Base-by-base conservation (phyloP, 2,329 filamentous ascomycete species). In the Lachnellula cervina region DNA sequence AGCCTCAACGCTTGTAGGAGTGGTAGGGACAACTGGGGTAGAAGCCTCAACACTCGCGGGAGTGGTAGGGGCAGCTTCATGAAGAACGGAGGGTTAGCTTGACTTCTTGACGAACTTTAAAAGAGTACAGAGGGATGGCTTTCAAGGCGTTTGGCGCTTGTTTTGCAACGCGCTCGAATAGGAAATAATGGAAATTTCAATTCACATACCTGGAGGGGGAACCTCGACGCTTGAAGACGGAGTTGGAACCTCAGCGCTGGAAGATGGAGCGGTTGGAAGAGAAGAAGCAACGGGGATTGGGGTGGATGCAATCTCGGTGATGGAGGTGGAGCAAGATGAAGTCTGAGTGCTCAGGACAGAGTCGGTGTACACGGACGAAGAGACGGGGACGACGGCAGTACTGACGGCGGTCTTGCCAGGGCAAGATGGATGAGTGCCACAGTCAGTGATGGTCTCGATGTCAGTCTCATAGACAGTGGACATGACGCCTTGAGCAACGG, bases 371-470 rank as follows among this genome's bases (percentile, higher is more conserved):
- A 32, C 28, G 8, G 28, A 32, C 8, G 28, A 32, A 8, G 28
- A 32, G 28, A 34, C 48, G n/a, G 48, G 16, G 8, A 50, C 44
- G 4, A 16, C 7, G 16, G 46, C 17, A 35, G 46, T 49, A 28
- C 23, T 49, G 40, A 52, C 28, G 11, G 38, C 37, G 5, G 48
- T 46, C 32, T 43, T 47, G 44, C 34, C 28, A 34, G 49, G 45
- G 21, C 37, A 45, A 14, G 21, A 37, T n/a, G 32, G 42, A 46
- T 50, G 40, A 34, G 25, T 25, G 34, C 51, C 51, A 21, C 58
- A 62, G 34, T 44, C 50, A 37, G 52, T 59, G 17, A 51, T 53
- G 35, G 52, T 59, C 13, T 49, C 8, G 23, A 55, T 54, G 44
- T 48, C 37, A 17, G 54, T 54, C 28, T 54, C 48, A 5, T 47